Evolutionary conservation across 768 basidiomycete species (phyloP).

Genomic region (Nidula microcarpa): DNA sequence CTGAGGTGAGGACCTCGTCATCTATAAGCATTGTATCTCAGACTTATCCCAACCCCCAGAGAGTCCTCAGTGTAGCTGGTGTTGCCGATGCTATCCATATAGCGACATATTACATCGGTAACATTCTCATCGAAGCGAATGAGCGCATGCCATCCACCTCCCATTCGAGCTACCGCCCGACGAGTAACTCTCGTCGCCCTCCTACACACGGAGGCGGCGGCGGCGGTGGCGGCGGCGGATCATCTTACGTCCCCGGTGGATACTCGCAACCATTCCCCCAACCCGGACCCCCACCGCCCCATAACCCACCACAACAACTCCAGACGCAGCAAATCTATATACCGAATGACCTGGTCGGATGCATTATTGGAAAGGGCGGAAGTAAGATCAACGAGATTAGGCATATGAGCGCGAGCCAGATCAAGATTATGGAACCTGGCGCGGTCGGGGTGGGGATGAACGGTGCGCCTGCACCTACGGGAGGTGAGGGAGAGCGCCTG

Average conservation of each 20-base stretch:
- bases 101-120: slow-evolving; percentile 98
- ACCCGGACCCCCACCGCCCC: slow-evolving; percentile 33
- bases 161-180: slow-evolving; percentile 67
- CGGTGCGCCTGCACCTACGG: slow-evolving; percentile 67
- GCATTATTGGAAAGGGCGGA: slow-evolving; percentile 97
- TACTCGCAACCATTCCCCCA: slow-evolving; percentile 46
- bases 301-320: slow-evolving; percentile 66
- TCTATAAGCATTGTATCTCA: not conserved
- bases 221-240: slow-evolving; percentile 32
- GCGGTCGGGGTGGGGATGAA: slow-evolving; percentile 66
- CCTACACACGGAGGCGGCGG: slow-evolving; percentile 16
- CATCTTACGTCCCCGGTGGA: slow-evolving; percentile 66
- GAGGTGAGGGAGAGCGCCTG: slow-evolving; percentile 83
- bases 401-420: slow-evolving; percentile 91
- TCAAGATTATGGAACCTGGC: slow-evolving; percentile 98
- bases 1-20: slow-evolving; percentile 64
- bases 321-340: slow-evolving; percentile 99
- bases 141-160: slow-evolving; percentile 74
- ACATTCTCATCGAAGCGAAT: slow-evolving; percentile 92
- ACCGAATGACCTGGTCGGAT: slow-evolving; percentile 95
- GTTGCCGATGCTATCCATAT: slow-evolving; percentile 99
- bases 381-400: slow-evolving; percentile 99
- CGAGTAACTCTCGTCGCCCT: slow-evolving; percentile 48
- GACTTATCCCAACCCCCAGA: slow-evolving; percentile 42
- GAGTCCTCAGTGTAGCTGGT: slow-evolving; percentile 95